Conservation (phyloP, 305 asterid genomes). For the Rubia occidens region DNA sequence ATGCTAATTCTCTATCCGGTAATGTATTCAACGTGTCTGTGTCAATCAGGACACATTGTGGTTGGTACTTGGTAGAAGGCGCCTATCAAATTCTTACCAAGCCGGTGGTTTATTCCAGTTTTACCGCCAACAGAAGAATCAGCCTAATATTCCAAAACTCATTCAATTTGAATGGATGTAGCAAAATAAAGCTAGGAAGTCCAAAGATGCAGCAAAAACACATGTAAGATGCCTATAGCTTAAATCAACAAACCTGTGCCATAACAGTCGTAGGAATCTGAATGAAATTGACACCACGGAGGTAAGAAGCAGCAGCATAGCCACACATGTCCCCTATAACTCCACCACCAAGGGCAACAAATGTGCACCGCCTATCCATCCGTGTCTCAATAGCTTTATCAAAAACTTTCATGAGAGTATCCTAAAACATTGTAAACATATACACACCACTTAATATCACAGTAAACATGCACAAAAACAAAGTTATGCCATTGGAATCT, state of each 20-base stretch:
- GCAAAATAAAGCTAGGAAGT: background rate
- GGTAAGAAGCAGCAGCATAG: slow-evolving; percentile 92
- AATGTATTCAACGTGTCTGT: slow-evolving; percentile 75
- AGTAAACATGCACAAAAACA: slow-evolving; percentile 1
- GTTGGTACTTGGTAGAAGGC: slow-evolving; percentile 97
- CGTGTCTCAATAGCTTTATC: slow-evolving; percentile 89
- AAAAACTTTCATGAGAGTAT: slow-evolving; percentile 83
- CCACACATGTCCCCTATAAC: slow-evolving; percentile 99
- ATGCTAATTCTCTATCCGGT: slow-evolving; percentile 89
- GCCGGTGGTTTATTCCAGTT: slow-evolving; percentile 94
- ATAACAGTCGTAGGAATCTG: slow-evolving; percentile 98
- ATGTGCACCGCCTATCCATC: slow-evolving; percentile 84
- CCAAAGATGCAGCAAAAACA: background rate
- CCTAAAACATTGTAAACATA: slow-evolving; percentile 35
- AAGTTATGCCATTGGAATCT: slow-evolving; percentile 9
- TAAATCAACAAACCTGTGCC: slow-evolving; percentile 67
- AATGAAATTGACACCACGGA: slow-evolving; percentile 93
- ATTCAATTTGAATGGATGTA: background rate
- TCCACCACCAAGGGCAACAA: slow-evolving; percentile 97
- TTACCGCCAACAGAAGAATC: slow-evolving; percentile 98
- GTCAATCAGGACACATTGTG: slow-evolving; percentile 91
- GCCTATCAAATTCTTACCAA: slow-evolving; percentile 88
- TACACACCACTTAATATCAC: slow-evolving; percentile 14
- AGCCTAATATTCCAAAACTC: slow-evolving; percentile 38
- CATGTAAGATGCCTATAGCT: slow-evolving; percentile 11